Percentiles rank a stretch among this genome's conserved stretches.
Evolutionary conservation across 257 asterid genomes (phyloP).

Genomic region (Dorcoceras hygrometricum): DNA sequence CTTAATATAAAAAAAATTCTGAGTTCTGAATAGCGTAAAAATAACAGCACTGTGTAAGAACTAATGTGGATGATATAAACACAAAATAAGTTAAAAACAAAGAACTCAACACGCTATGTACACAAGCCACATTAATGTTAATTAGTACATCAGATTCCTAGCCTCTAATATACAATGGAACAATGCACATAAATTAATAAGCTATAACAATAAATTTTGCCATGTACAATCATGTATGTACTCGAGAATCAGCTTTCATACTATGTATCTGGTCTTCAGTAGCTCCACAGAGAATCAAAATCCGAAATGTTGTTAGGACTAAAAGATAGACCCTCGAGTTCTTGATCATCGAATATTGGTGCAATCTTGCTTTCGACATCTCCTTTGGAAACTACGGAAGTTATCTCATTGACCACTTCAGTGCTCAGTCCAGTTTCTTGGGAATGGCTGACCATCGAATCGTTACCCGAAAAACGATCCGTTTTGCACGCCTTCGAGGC

Average conservation of each 20-base stretch:
- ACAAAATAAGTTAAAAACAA: background rate
- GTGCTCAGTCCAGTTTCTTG: slow-evolving; percentile 40
- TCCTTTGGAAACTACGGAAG: slow-evolving; percentile 28
- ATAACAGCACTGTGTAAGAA: slow-evolving; percentile 6
- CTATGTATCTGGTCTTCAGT: slow-evolving; percentile 17
- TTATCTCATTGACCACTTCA: slow-evolving; percentile 42
- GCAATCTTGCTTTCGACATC: slow-evolving; percentile 29
- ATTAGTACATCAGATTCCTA: background rate
- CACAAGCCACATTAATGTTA: background rate
- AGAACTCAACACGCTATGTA: background rate
- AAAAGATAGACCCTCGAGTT: slow-evolving; percentile 33
- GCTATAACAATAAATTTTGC: background rate
- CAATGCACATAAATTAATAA: background rate
- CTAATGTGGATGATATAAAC: background rate
- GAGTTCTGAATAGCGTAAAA: no score
- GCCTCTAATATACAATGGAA: background rate
- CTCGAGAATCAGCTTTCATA: background rate
- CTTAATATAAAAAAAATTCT: no score
- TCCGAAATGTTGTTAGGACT: slow-evolving; percentile 39
- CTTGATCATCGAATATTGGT: slow-evolving; percentile 33
- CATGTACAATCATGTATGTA: background rate
- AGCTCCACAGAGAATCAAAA: slow-evolving; percentile 40
- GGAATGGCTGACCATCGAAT: slow-evolving; percentile 46
- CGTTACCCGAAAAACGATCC: slow-evolving; percentile 48
- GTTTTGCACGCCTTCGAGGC: slow-evolving; percentile 27